Evolutionary conservation across 768 basidiomycete species (phyloP).

Genomic region (Boletus bicolor): DNA sequence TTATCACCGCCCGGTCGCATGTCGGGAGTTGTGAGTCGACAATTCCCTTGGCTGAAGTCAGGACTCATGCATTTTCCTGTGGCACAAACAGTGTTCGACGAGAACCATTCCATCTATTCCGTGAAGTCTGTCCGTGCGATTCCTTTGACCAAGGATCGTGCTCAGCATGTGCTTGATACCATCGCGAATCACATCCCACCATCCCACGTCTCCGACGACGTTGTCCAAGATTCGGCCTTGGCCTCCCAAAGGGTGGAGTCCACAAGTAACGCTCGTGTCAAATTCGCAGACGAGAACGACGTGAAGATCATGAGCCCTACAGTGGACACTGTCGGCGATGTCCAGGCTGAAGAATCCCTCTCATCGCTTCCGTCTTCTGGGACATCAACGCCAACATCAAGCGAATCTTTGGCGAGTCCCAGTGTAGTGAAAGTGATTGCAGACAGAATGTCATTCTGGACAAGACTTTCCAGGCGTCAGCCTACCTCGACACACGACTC

Average conservation of each 20-base stretch:
- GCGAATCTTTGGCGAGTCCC: slow-evolving; percentile 39
- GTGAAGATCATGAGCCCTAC: slow-evolving; percentile 44
- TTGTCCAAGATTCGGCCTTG: slow-evolving; percentile 20
- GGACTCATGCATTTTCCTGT: slow-evolving; percentile 1
- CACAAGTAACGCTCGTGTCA: slow-evolving; percentile 40
- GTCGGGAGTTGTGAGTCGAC: slow-evolving; percentile 61
- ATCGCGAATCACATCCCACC: slow-evolving; percentile 51
- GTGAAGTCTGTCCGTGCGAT: slow-evolving; percentile 70
- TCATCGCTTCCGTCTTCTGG: slow-evolving; percentile 40
- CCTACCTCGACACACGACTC: slow-evolving; percentile 19
- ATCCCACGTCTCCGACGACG: slow-evolving; percentile 40
- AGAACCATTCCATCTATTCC: slow-evolving; percentile 56
- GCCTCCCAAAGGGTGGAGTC: slow-evolving; percentile 6
- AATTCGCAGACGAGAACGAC: slow-evolving; percentile 49
- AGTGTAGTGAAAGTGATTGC: slow-evolving; percentile 64
- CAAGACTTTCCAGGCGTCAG: slow-evolving; percentile 50
- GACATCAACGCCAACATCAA: slow-evolving; percentile 54
- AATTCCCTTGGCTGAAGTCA: background rate
- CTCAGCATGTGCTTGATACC: slow-evolving; percentile 48
- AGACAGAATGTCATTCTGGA: slow-evolving; percentile 74
- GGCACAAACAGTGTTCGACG: slow-evolving; percentile 58
- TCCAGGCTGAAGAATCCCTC: background rate
- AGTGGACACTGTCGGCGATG: slow-evolving; percentile 2
- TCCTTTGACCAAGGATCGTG: slow-evolving; percentile 66
- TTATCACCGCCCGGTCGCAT: slow-evolving; percentile 60